A percentile compares a stretch with the other conserved stretches of the same genome.
Conservation (phyloP, 2,329 filamentous ascomycete species). For the Fusarium aywerte region DNA sequence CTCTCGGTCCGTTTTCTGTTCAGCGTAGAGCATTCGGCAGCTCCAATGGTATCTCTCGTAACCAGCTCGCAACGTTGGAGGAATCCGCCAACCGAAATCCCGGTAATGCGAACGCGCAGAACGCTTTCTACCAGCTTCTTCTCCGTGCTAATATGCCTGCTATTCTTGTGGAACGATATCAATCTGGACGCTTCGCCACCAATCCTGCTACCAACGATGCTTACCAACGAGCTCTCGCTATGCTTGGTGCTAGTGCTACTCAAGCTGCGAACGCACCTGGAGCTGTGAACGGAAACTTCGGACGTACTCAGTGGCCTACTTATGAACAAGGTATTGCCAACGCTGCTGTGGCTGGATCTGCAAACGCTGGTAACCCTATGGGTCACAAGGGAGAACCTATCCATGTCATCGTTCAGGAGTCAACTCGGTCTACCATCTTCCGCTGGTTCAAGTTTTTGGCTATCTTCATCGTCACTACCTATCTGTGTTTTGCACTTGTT, state of each 20-base stretch:
- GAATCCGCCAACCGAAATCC: slow-evolving; percentile 94
- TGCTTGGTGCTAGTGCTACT: slow-evolving; percentile 48
- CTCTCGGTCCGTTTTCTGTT: slow-evolving; percentile 30
- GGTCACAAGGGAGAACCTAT: slow-evolving; percentile 87
- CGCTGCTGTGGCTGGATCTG: slow-evolving; percentile 42
- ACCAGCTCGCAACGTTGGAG: slow-evolving; percentile 84
- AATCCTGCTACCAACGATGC: slow-evolving; percentile 81
- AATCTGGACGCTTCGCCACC: slow-evolving; percentile 84
- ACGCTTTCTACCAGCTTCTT: slow-evolving; percentile 92
- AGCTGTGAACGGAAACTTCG: slow-evolving; percentile 36
- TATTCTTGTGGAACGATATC: slow-evolving; percentile 90
- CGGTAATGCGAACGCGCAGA: slow-evolving; percentile 85
- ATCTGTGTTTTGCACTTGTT: slow-evolving; percentile 81
- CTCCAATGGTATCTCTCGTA: slow-evolving; percentile 64
- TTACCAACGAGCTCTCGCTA: slow-evolving; percentile 77
- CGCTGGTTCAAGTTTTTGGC: slow-evolving; percentile 91
- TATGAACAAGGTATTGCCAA: slow-evolving; percentile 48
- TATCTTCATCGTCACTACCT: slow-evolving; percentile 81
- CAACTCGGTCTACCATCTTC: slow-evolving; percentile 80
- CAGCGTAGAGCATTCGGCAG: slow-evolving; percentile 55
- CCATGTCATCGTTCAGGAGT: slow-evolving; percentile 95
- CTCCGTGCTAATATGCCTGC: slow-evolving; percentile 93
- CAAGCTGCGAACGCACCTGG: slow-evolving; percentile 40
- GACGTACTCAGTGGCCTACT: slow-evolving; percentile 46
- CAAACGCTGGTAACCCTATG: slow-evolving; percentile 51